Percentiles rank a stretch among this genome's conserved stretches.
Conservation (phyloP, 352 stramenopile genomes). For the Pythium dissimile region DNA sequence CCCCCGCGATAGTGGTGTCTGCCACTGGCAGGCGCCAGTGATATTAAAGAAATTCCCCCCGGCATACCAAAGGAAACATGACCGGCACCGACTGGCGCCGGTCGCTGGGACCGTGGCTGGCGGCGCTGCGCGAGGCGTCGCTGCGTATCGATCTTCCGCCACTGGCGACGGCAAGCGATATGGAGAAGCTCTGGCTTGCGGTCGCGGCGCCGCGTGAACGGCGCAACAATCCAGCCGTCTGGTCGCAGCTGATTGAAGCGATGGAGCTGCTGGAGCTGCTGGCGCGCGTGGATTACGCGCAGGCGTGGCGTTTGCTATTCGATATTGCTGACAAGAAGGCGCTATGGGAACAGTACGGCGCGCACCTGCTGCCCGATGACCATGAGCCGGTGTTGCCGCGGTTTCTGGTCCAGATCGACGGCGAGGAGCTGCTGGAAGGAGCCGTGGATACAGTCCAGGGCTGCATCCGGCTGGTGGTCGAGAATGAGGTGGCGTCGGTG, state of each 20-base stretch:
- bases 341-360: background rate
- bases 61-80: too few species aligned
- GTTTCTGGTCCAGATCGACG: background rate
- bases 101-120: slow-evolving; percentile 16
- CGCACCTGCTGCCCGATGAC: background rate
- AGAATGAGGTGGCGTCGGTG: slow-evolving; percentile 12
- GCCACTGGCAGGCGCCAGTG: too few species aligned
- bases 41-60: too few species aligned
- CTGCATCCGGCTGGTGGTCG: slow-evolving; percentile 5
- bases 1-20: too few species aligned
- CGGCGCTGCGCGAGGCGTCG: background rate
- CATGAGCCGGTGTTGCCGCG: background rate
- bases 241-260: slow-evolving; percentile 11
- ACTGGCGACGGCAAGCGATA: slow-evolving; percentile 17
- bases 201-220: background rate
- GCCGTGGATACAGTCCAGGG: slow-evolving; percentile 4
- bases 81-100: background rate
- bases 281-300: slow-evolving; percentile 8
- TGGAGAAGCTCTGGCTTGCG: background rate
- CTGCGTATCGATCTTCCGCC: background rate
- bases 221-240: slow-evolving; percentile 10
- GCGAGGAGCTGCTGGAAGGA: slow-evolving; percentile 5
- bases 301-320: slow-evolving; percentile 14
- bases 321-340: background rate
- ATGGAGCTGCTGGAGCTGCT: slow-evolving; percentile 16